Percentiles rank a stretch among this genome's conserved stretches.
phyloP scores from a whole-genome alignment of 2,329 filamentous ascomycete genomes.

The Torrubiellomyces zombiae region DNA sequence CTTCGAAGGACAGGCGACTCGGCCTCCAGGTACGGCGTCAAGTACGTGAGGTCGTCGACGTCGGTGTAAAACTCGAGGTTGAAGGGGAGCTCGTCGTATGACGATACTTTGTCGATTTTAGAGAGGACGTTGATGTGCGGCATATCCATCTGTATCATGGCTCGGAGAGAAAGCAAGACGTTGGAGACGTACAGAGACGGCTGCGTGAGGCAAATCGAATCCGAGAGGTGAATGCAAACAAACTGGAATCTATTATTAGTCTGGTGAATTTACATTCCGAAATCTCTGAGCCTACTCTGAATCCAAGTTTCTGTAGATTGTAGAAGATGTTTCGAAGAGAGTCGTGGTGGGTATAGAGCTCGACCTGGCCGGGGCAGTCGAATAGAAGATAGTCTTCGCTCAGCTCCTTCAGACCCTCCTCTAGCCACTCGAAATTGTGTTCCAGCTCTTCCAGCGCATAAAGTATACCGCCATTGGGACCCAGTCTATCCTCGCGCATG shows the following conservation, averaged over 20 bases:
- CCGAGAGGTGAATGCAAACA: conserved; percentile 82
- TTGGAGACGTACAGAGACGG: conserved; percentile 93
- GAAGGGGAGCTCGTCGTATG: conserved; percentile 77
- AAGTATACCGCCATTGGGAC: conserved; percentile 80
- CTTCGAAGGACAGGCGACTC: conserved; percentile 57
- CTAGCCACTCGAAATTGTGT: conserved; percentile 84
- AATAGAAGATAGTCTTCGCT: conserved; percentile 88
- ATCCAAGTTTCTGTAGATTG: conserved; percentile 75
- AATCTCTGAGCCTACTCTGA: too few species aligned
- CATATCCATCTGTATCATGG: conserved; percentile 97
- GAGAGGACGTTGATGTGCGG: conserved; percentile 91
- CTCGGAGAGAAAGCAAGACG: conserved; percentile 77
- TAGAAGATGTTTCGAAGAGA: conserved; percentile 87
- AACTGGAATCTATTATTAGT: conserved; percentile 37
- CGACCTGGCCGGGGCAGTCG: conserved; percentile 92
- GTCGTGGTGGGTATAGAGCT: conserved; percentile 89
- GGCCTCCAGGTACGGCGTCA: conserved; percentile 62
- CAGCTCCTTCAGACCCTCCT: conserved; percentile 60
- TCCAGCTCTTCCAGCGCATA: conserved; percentile 94
- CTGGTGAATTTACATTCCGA: background rate
- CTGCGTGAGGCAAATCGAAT: conserved; percentile 83
- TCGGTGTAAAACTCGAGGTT: conserved; percentile 97
- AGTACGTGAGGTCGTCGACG: conserved; percentile 77
- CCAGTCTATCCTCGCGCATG: conserved; percentile 79
- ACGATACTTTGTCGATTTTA: conserved; percentile 86